phyloP scores from a whole-genome alignment of 495 filamentous ascomycete genomes.

The Tuber microsphaerosporum region DNA sequence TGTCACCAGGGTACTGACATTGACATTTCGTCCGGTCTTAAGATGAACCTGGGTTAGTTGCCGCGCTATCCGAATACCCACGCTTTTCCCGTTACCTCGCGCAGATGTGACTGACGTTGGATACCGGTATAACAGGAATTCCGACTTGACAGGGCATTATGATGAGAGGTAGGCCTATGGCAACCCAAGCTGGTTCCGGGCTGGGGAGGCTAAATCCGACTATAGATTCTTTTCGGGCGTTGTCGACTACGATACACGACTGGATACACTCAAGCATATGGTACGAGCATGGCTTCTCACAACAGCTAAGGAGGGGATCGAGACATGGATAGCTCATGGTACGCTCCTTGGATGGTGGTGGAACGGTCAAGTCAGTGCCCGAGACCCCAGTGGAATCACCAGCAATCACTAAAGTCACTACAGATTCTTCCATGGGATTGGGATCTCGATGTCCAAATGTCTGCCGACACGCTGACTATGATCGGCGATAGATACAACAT shows the following conservation, averaged over 20 bases:
- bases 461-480: slow-evolving; percentile 54
- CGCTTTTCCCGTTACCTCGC: background rate
- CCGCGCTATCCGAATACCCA: slow-evolving; percentile 4
- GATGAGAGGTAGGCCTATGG: slow-evolving; percentile 23
- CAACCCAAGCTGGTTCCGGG: background rate
- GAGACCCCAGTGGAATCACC: background rate
- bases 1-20: slow-evolving; percentile 14
- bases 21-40: slow-evolving; percentile 24
- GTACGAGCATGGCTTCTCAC: slow-evolving; percentile 66
- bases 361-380: slow-evolving; percentile 57
- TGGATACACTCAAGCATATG: slow-evolving; percentile 58
- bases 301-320: slow-evolving; percentile 56
- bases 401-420: background rate
- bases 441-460: slow-evolving; percentile 80
- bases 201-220: background rate
- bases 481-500: slow-evolving; percentile 60
- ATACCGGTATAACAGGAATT: slow-evolving; percentile 8
- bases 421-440: slow-evolving; percentile 78
- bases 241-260: slow-evolving; percentile 58
- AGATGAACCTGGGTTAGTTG: slow-evolving; percentile 41
- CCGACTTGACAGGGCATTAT: slow-evolving; percentile 34
- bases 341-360: slow-evolving; percentile 88
- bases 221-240: slow-evolving; percentile 54
- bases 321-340: slow-evolving; percentile 85
- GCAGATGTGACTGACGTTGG: background rate